Conservation (phyloP, 257 asterid genomes). For the Penstemon davidsonii region DNA sequence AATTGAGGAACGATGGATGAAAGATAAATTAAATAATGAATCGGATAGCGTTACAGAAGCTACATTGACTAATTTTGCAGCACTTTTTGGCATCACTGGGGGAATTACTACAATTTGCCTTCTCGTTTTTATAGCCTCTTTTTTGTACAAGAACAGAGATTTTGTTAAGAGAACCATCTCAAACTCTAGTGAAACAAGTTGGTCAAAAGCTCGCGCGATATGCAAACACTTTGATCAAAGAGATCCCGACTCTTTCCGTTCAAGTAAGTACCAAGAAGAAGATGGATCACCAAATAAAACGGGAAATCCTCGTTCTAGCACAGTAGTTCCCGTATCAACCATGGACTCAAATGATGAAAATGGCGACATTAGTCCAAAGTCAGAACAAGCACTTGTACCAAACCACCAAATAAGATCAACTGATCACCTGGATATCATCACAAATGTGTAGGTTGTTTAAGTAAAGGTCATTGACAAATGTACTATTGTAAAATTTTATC, state of each 20-base stretch:
- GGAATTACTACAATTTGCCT: constrained; percentile 31
- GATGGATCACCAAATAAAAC: too few relatives aligned
- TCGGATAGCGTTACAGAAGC: not conserved
- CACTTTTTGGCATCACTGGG: constrained; percentile 35
- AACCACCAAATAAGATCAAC: too few relatives aligned
- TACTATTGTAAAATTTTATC: too few relatives aligned
- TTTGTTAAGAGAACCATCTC: constrained; percentile 22
- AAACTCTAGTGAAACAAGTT: constrained; percentile 29
- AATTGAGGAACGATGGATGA: constrained; percentile 14
- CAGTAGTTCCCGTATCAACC: too few relatives aligned
- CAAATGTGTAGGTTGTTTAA: too few relatives aligned
- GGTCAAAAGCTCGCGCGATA: constrained; percentile 34
- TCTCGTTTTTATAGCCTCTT: constrained; percentile 22
- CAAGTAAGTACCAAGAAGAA: too few relatives aligned
- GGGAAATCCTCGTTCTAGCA: too few relatives aligned
- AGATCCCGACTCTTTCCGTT: constrained; percentile 23
- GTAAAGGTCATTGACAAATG: too few relatives aligned
- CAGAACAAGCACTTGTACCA: too few relatives aligned
- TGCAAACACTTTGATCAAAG: constrained; percentile 38
- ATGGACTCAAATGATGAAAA: too few relatives aligned
- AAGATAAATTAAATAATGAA: not conserved
- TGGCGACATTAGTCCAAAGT: too few relatives aligned
- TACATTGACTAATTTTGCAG: constrained; percentile 26
- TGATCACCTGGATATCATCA: too few relatives aligned
- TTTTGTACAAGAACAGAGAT: constrained; percentile 31